Evolutionary conservation across 164 flowering plant genomes (phyloP).

Genomic region (Cinnamomum micranthum): DNA sequence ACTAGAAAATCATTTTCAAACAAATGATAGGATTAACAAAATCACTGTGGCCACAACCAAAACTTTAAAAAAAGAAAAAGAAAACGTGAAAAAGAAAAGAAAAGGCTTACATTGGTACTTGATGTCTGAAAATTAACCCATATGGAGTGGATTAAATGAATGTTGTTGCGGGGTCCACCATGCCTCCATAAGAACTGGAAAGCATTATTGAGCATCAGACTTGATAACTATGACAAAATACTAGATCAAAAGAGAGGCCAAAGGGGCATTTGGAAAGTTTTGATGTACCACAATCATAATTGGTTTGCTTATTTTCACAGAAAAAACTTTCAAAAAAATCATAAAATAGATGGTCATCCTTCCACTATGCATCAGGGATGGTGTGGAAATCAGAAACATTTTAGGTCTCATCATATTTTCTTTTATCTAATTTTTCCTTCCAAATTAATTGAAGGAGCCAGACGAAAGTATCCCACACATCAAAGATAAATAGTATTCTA

Average conservation of each 20-base stretch:
- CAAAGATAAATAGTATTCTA: neutral
- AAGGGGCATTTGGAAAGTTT: neutral
- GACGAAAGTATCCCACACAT: too few species aligned
- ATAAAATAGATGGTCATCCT: too few species aligned
- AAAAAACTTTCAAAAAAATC: too few species aligned
- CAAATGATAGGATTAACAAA: too few species aligned
- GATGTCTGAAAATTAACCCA: slow-evolving; percentile 99
- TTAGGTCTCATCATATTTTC: too few species aligned
- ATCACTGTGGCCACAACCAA: neutral
- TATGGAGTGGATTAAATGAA: slow-evolving; percentile 76
- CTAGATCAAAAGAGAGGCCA: neutral
- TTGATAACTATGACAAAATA: neutral
- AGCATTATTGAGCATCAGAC: slow-evolving; percentile 1
- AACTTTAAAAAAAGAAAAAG: neutral
- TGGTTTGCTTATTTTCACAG: neutral
- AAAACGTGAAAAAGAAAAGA: neutral
- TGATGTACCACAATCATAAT: neutral
- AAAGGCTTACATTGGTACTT: slow-evolving; percentile 63
- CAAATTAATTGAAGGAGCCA: too few species aligned
- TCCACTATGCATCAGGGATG: too few species aligned
- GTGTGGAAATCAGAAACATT: too few species aligned
- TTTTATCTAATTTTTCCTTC: too few species aligned
- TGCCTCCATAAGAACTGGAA: slow-evolving; percentile 80
- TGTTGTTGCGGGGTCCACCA: slow-evolving; percentile 61
- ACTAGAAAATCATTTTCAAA: too few species aligned